phyloP scores from a whole-genome alignment of 345 rosid species.

The Noccaea bulbosa region DNA sequence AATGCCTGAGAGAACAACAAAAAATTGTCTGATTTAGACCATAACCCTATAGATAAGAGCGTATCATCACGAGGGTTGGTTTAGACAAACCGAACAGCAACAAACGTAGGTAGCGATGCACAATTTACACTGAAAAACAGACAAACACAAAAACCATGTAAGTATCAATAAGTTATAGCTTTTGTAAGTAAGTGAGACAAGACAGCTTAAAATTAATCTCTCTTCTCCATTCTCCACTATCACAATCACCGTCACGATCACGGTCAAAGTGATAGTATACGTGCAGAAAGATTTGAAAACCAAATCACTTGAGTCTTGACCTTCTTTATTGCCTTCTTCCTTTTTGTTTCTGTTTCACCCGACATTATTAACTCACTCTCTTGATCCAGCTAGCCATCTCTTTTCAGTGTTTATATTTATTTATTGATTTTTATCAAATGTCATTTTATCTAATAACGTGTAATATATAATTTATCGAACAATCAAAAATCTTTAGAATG shows the following conservation, averaged over 20 bases:
- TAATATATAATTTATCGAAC: not conserved
- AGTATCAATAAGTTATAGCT: constrained; percentile 28
- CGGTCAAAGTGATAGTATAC: constrained; percentile 36
- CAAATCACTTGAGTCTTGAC: constrained; percentile 34
- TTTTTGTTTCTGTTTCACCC: constrained; percentile 42
- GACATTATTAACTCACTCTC: constrained; percentile 32
- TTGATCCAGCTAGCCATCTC: not conserved
- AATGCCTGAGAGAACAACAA: constrained; percentile 4
- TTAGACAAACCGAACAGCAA: constrained; percentile 10
- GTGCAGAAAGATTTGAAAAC: constrained; percentile 34
- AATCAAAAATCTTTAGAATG: not conserved
- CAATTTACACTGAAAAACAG: constrained; percentile 44
- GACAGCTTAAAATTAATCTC: constrained; percentile 35
- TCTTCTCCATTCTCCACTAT: constrained; percentile 35
- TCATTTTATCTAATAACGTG: not conserved
- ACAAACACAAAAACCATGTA: constrained; percentile 34
- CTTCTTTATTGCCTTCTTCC: constrained; percentile 34
- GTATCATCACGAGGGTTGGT: constrained; percentile 33
- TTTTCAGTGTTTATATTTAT: constrained; percentile 13
- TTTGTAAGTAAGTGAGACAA: constrained; percentile 42
- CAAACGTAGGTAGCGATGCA: constrained; percentile 24
- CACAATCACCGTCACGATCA: constrained; percentile 41
- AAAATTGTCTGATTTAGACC: constrained; percentile 29
- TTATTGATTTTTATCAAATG: not conserved
- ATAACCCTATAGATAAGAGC: constrained; percentile 32